These are phyloP conservation scores for Schizopora paradoxa DNA, from an alignment of 1,284 basidiomycete species.

Conservation along the genomic window DNA sequence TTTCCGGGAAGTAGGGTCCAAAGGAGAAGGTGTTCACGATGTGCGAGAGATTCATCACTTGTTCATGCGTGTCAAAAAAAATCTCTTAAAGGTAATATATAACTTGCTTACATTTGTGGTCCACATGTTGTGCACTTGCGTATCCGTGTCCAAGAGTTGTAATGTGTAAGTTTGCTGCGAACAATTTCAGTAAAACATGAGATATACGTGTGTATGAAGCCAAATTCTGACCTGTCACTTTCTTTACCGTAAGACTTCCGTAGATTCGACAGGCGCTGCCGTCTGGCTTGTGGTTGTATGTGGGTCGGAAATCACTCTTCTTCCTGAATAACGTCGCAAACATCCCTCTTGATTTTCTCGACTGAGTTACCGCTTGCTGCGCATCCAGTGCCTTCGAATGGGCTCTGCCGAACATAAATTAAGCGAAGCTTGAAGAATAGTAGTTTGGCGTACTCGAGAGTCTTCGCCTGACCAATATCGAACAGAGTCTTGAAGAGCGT, in stretches of 20 bases:
- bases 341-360: slow-evolving; percentile 64
- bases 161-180: slow-evolving; percentile 77
- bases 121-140: slow-evolving; percentile 79
- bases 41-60: slow-evolving; percentile 97
- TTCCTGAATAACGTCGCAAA: slow-evolving; percentile 50
- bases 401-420: slow-evolving; percentile 34
- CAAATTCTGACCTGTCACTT: slow-evolving; percentile 66
- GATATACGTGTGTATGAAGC: not conserved
- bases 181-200: slow-evolving; percentile 1
- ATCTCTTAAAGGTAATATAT: slow-evolving; percentile 11
- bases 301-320: slow-evolving; percentile 54
- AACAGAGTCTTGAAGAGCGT: slow-evolving; percentile 59
- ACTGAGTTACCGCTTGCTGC: slow-evolving; percentile 62
- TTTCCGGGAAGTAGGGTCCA: slow-evolving; percentile 93
- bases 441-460: slow-evolving; percentile 48
- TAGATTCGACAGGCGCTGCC: slow-evolving; percentile 80
- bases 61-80: not conserved
- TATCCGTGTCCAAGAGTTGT: slow-evolving; percentile 96
- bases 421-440: slow-evolving; percentile 6
- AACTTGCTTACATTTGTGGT: slow-evolving; percentile 63
- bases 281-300: slow-evolving; percentile 61
- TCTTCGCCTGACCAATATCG: slow-evolving; percentile 76
- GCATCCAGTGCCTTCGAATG: slow-evolving; percentile 64
- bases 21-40: slow-evolving; percentile 97
- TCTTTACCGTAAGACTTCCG: slow-evolving; percentile 82